Conservation (phyloP, 805 yeast genomes). For the Metschnikowia peoriensis region DNA sequence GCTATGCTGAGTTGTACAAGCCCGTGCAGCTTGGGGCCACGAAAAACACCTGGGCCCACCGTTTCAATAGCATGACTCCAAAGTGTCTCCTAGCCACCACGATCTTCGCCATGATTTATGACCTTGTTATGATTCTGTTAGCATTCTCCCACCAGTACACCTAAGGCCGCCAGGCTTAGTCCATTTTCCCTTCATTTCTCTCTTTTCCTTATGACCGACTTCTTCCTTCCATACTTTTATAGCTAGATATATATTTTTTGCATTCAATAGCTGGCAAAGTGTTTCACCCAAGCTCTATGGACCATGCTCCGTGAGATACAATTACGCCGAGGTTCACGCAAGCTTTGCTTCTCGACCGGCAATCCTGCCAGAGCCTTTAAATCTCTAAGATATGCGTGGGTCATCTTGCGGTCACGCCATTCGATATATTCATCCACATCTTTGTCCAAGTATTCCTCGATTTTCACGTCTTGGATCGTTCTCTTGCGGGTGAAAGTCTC, state of each 20-base stretch:
- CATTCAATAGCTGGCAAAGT: conserved; percentile 3
- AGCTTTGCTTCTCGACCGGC: neutral
- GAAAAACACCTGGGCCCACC: conserved; percentile 1
- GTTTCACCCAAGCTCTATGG: conserved; percentile 4
- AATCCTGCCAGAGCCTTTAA: neutral
- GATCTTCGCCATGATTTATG: conserved; percentile 4
- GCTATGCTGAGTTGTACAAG: conserved; percentile 14
- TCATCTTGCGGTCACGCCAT: neutral
- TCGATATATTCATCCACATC: conserved; percentile 4
- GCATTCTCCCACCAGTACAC: conserved; percentile 4
- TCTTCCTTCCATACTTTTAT: neutral
- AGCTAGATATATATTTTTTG: neutral
- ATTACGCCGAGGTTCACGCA: neutral
- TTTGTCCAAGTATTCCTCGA: conserved; percentile 5
- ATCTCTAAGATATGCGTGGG: neutral
- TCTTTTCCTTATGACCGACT: too few species aligned
- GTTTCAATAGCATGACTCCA: neutral
- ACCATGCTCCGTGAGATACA: neutral
- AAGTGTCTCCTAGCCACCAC: neutral
- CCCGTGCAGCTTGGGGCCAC: conserved; percentile 11
- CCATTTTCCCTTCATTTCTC: too few species aligned
- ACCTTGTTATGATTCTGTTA: conserved; percentile 7
- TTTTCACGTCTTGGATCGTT: conserved; percentile 1
- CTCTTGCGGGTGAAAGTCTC: conserved; percentile 4
- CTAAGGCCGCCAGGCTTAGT: neutral